A percentile compares a stretch with the other conserved stretches of the same genome.
phyloP scores from a whole-genome alignment of 1,284 basidiomycete species.

The Veloboletus limbatus region DNA sequence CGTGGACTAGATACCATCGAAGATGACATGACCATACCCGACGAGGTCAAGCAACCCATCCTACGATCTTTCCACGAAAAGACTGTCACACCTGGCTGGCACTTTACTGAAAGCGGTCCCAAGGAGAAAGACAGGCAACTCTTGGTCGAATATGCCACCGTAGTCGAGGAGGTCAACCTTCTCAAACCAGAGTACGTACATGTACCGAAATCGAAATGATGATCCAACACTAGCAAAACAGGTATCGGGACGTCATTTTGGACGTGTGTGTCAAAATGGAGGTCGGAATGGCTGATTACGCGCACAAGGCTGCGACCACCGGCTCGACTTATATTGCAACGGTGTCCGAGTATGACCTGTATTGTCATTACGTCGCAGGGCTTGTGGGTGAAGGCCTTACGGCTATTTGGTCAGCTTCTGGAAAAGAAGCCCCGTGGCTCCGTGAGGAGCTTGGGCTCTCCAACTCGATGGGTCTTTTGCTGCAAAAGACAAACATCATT shows the following conservation, averaged over 20 bases:
- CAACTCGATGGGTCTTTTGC: constrained; percentile 94
- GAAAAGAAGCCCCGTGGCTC: constrained; percentile 79
- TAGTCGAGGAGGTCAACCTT: constrained; percentile 80
- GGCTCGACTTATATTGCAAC: constrained; percentile 70
- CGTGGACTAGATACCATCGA: constrained; percentile 95
- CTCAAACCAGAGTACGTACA: constrained; percentile 61
- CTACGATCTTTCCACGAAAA: constrained; percentile 84
- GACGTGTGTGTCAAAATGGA: constrained; percentile 88
- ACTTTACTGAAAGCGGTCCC: constrained; percentile 79
- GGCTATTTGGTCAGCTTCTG: constrained; percentile 84
- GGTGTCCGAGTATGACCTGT: constrained; percentile 88
- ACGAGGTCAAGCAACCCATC: constrained; percentile 83
- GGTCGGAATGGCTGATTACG: constrained; percentile 93
- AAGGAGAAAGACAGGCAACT: constrained; percentile 90
- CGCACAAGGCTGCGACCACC: constrained; percentile 75
- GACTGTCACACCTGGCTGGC: constrained; percentile 86
- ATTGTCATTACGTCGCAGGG: constrained; percentile 99
- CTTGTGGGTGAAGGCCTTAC: constrained; percentile 97
- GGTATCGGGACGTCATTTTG: constrained; percentile 81
- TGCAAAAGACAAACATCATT: constrained; percentile 99
- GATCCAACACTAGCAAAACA: constrained; percentile 28
- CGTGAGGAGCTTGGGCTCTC: constrained; percentile 82
- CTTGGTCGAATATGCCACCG: constrained; percentile 81
- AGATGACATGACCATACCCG: constrained; percentile 96
- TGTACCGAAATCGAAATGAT: background rate